Base-by-base conservation (phyloP, 2,329 filamentous ascomycete genomes). In the Leptodontidium sp. region DNA sequence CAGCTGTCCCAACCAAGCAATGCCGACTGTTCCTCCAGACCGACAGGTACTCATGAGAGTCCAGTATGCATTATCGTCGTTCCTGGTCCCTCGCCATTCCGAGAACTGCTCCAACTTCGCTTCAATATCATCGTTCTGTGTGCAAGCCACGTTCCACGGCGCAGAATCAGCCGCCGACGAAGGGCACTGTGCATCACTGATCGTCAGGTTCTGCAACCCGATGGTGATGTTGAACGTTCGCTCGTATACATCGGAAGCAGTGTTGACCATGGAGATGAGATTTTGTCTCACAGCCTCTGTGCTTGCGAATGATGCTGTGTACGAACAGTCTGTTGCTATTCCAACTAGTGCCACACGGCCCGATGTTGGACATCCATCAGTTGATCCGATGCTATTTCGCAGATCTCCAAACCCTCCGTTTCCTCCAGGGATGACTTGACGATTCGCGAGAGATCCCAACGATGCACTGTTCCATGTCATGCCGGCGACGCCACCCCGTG, bases 151-250 rank as follows among this genome's bases (percentile, higher is more conserved):
- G 76, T 98, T 98, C 93, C 94, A 98, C 0, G 89, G 89, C 0
- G 91, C 90, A 3, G 88, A 86, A 1, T 86, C 77, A 11, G 89
- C 85, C 6, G 90, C 82, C 0, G 88, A 86, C 2, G 87, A 87
- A 0, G 94, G 92, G 76, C 95, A 98, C 26, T 84, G 83, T 2
- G 85, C 80, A 38, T 92, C 88, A 66, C 88, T 92, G 70, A 97
- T 87, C 47, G 93, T 91, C 63, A 98, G 80, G 76, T 97, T 97
- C 73, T 90, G 88, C 69, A 98, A 88, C 43, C 93, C 94, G 50
- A 98, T 88, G 0, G 94, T 93, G 75, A 98, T 94, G 80, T 97
- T 97, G 83, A 98, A 98, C 4, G 92, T 91, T 74, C 84, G 88
- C 79, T 98, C 95, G 77, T 94, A 98, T 8, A 97, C 82, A 72